Conservation (phyloP, 2,329 filamentous ascomycete species). For the Graphilbum ipis-grandicollis region DNA sequence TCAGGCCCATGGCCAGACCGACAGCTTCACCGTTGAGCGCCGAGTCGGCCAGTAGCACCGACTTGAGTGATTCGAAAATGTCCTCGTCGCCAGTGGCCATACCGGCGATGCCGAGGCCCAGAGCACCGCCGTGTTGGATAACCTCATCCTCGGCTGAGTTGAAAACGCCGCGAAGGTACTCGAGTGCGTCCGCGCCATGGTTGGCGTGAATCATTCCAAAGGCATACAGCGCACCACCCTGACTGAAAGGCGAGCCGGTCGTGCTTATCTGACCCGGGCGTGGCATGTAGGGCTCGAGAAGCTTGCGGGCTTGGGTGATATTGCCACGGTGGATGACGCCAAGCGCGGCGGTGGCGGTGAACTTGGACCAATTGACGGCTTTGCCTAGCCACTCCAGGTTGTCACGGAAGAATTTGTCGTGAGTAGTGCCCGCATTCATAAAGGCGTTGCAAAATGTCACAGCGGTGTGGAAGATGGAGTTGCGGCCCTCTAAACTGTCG, state of each 20-base stretch:
- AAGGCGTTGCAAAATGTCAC: slow-evolving; percentile 97
- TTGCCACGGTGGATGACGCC: slow-evolving; percentile 96
- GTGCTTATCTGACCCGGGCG: slow-evolving; percentile 51
- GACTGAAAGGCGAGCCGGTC: slow-evolving; percentile 80
- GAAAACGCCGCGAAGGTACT: slow-evolving; percentile 64
- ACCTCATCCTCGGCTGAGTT: slow-evolving; percentile 69
- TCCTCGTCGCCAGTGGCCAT: slow-evolving; percentile 90
- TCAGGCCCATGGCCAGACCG: slow-evolving; percentile 86
- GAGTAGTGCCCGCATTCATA: slow-evolving; percentile 97
- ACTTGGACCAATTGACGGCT: slow-evolving; percentile 98
- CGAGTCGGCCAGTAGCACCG: slow-evolving; percentile 79
- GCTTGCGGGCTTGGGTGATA: slow-evolving; percentile 77
- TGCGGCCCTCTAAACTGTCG: slow-evolving; percentile 85
- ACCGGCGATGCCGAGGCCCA: slow-evolving; percentile 88
- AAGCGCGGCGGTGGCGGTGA: slow-evolving; percentile 87
- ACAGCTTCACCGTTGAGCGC: slow-evolving; percentile 95
- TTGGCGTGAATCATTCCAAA: slow-evolving; percentile 95
- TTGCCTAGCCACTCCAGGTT: slow-evolving; percentile 97
- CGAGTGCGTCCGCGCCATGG: slow-evolving; percentile 77
- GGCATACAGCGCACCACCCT: slow-evolving; percentile 88
- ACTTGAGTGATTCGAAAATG: slow-evolving; percentile 82
- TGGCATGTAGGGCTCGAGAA: slow-evolving; percentile 87
- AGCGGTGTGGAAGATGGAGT: slow-evolving; percentile 95
- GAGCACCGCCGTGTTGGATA: slow-evolving; percentile 87
- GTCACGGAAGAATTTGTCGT: slow-evolving; percentile 96